These are phyloP conservation scores for Pyricularia grisea DNA, from an alignment of 2,329 filamentous ascomycete genomes.

Conservation along the genomic window DNA sequence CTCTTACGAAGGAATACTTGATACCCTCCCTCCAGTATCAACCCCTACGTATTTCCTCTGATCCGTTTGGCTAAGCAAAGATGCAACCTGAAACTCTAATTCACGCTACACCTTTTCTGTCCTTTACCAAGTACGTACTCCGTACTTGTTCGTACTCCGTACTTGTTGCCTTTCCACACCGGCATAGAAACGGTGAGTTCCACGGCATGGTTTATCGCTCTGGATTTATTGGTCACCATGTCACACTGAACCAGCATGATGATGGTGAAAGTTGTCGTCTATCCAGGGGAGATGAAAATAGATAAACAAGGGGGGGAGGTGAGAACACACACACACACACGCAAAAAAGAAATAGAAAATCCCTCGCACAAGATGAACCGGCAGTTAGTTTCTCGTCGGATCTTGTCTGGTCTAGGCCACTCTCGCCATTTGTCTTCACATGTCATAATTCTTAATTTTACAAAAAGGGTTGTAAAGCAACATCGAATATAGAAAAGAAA, in stretches of 20 bases:
- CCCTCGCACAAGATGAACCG: background rate
- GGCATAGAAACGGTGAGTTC: background rate
- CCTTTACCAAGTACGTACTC: background rate
- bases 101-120: background rate
- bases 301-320: background rate
- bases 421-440: background rate
- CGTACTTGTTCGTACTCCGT: too few species aligned
- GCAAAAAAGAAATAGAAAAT: background rate
- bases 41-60: background rate
- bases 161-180: too few species aligned
- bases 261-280: background rate
- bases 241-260: background rate
- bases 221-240: background rate
- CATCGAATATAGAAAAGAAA: too few species aligned
- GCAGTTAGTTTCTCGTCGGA: background rate
- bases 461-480: too few species aligned
- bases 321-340: background rate
- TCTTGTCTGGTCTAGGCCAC: background rate
- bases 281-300: background rate
- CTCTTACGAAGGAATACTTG: background rate
- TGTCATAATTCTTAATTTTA: too few species aligned
- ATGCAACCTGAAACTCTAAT: background rate
- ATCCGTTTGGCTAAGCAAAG: background rate
- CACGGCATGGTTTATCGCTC: background rate
- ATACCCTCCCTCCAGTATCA: background rate